Evolutionary conservation across 208 protist species (phyloP).

Genomic region (Wallacemonas sp.): DNA sequence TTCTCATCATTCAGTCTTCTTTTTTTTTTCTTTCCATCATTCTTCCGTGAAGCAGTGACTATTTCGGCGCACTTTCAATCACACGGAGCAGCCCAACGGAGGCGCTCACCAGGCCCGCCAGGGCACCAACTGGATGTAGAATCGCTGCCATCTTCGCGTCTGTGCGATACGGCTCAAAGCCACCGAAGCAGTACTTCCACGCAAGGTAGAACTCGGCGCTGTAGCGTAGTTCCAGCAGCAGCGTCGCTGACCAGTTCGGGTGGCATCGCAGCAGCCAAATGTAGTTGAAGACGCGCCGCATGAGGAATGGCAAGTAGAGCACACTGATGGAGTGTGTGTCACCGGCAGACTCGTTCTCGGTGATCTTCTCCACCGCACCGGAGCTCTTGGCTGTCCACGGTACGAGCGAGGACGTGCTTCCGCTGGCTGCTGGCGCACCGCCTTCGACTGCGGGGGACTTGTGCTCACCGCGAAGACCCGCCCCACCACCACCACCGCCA

Average conservation of each 20-base stretch:
- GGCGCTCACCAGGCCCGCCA: slow-evolving; percentile 72
- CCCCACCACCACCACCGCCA: not conserved
- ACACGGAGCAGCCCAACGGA: slow-evolving; percentile 69
- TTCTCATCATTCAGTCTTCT: not conserved
- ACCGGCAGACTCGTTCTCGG: not conserved
- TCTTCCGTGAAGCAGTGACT: slow-evolving; percentile 12
- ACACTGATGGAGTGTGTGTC: slow-evolving; percentile 29
- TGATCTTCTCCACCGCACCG: not conserved
- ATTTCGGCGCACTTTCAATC: slow-evolving; percentile 67
- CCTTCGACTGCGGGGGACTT: no score
- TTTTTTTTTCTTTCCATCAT: slow-evolving; percentile 5
- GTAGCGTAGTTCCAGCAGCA: slow-evolving; percentile 81
- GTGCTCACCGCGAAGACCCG: not conserved
- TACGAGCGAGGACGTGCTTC: no score
- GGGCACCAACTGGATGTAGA: slow-evolving; percentile 52
- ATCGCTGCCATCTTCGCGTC: slow-evolving; percentile 64
- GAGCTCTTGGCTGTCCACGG: not conserved
- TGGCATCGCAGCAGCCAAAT: slow-evolving; percentile 77
- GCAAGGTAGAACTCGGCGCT: slow-evolving; percentile 75
- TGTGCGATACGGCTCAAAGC: slow-evolving; percentile 50
- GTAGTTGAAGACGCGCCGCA: slow-evolving; percentile 81
- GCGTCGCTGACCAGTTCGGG: slow-evolving; percentile 65
- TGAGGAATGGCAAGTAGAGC: slow-evolving; percentile 70
- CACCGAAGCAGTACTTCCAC: slow-evolving; percentile 82
- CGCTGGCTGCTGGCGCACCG: no score